Conservation (phyloP, 2,329 filamentous ascomycete genomes). For the Blastomyces emzantsi region DNA sequence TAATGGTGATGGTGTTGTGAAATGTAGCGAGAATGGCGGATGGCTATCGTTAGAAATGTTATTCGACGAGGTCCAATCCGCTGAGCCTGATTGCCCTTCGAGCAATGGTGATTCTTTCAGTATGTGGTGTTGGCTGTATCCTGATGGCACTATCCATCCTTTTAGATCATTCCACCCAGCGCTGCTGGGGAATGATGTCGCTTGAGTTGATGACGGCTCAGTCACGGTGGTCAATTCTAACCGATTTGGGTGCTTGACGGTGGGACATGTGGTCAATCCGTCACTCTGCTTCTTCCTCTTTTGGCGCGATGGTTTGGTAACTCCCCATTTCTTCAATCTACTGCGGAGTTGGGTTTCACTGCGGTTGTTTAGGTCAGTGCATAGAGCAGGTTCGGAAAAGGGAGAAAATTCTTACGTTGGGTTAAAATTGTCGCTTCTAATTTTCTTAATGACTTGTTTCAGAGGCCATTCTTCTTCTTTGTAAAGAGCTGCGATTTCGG, state of each 20-base stretch:
- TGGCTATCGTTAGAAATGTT: neutral
- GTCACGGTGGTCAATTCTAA: slow-evolving; percentile 1
- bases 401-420: slow-evolving; percentile 29
- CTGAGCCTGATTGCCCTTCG: neutral
- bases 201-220: neutral
- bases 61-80: slow-evolving; percentile 1
- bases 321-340: slow-evolving; percentile 38
- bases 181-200: neutral
- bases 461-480: slow-evolving; percentile 39
- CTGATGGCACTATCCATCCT: slow-evolving; percentile 3
- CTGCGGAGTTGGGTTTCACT: slow-evolving; percentile 40
- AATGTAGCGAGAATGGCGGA: neutral
- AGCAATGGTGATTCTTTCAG: slow-evolving; percentile 4
- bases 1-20: neutral
- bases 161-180: neutral
- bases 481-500: slow-evolving; percentile 34
- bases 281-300: slow-evolving; percentile 25
- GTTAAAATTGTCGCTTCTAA: slow-evolving; percentile 35
- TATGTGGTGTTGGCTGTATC: neutral
- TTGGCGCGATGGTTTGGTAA: slow-evolving; percentile 38
- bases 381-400: neutral
- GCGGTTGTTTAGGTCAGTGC: neutral
- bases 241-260: neutral
- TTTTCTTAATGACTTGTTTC: slow-evolving; percentile 39
- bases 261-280: neutral